Evolutionary conservation across 2,329 filamentous ascomycete genomes (phyloP), one percentile per base, ranked within the genome.

Genomic region (Penicillium sp.): DNA sequence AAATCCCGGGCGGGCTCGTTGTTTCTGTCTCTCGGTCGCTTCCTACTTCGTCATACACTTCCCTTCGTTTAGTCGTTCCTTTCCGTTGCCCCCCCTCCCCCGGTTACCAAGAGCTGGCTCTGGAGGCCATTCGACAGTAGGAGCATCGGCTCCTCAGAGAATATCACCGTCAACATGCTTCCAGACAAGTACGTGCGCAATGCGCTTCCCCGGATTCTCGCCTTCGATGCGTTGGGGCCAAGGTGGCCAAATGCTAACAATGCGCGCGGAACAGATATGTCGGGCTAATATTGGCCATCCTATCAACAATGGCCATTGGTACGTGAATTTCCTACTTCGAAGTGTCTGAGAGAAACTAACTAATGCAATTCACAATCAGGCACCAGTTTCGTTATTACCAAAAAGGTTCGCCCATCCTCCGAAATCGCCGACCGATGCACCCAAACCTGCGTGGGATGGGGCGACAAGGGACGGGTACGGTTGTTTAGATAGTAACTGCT

Each of bases 341-440:
- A 13, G 39, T 11, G 11, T 14, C 19, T 22, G 13, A 14, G 22
- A 48, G 8, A 35, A 46, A 5, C 3, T 37, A 51, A 48, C 66
- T 58, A 68, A 60, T 48, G 3, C n/a, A 22, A 47, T 31, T 24
- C 24, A 24, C 26, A 22, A 29, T 35, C 67, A 95, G 91, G 92
- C 71, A 92, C 91, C 51, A 96, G 93, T 84, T 99, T 99, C 76
- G 93, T 99, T 66, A 97, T 99, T 70, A 99, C 96, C 48, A 99
- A 99, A 80, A 98, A 97, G 85, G 90, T 95, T 79, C 75, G 78
- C 73, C 58, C 50, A 19, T 52, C 52, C 31, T 39, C 53, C 48
- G 52, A 53, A 43, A 55, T 44, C 52, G 35, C 54, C 53, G 41
- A n/a, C 29, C 22, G 21, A 11, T 19, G 14, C 19, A 6, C 14